Evolutionary conservation across 352 stramenopile species (phyloP).

Genomic region (Pythium graminicola): DNA sequence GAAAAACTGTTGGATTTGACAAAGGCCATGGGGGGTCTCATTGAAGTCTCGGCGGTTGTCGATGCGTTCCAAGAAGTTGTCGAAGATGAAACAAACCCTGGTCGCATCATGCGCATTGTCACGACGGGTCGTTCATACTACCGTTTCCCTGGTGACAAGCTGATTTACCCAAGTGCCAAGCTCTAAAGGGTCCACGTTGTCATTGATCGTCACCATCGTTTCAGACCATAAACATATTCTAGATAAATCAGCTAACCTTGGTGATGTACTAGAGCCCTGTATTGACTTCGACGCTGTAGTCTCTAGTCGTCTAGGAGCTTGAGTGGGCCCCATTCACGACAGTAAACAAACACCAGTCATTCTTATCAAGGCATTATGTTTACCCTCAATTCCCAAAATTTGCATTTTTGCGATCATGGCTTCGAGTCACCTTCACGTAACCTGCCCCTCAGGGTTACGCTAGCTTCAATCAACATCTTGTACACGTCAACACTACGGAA

Average conservation of each 20-base stretch:
- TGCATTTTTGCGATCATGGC: not conserved
- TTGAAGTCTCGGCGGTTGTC: constrained; percentile 37
- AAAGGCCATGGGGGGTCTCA: constrained; percentile 40
- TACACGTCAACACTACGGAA: constrained; percentile 12
- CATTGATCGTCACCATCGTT: too few species aligned
- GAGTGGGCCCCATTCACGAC: too few species aligned
- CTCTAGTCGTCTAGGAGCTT: too few species aligned
- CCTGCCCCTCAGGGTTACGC: not conserved
- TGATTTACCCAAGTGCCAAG: constrained; percentile 59
- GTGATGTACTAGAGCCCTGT: too few species aligned
- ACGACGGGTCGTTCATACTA: constrained; percentile 43
- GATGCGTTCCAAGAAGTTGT: constrained; percentile 42
- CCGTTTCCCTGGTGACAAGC: constrained; percentile 62
- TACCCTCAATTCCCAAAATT: too few species aligned
- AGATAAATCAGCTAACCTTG: too few species aligned
- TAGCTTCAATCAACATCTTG: not conserved
- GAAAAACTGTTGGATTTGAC: constrained; percentile 37
- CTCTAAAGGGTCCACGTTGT: constrained; percentile 41
- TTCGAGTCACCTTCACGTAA: not conserved
- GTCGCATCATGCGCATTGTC: constrained; percentile 49
- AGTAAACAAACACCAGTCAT: too few species aligned
- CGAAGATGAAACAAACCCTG: constrained; percentile 43
- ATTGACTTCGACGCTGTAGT: too few species aligned
- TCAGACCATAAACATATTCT: too few species aligned
- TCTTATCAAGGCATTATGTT: too few species aligned